Evolutionary conservation across 331 rosid species (phyloP), one percentile per base, ranked within the genome.

Genomic region (Pyracantha coccinea): DNA sequence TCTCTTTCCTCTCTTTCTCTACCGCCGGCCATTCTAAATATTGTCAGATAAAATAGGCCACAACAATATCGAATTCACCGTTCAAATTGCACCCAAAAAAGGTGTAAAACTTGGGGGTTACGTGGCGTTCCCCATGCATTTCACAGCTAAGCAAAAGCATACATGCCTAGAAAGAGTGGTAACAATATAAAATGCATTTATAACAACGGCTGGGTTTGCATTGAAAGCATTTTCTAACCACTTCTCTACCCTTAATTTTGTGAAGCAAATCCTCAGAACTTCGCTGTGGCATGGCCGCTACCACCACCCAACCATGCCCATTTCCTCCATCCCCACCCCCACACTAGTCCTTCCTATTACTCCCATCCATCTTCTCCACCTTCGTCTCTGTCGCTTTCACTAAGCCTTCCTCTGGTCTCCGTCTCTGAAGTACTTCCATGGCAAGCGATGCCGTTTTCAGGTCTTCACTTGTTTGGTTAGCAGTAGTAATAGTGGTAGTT

Each of bases 371-470:
- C 67, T 35, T 72, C 65, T 17, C 2, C 57, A 23, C 53, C 73
- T 57, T 47, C 44, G 31, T 16, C 75, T 10, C 13, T 20, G 2
- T 29, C 44, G 5, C 17, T 38, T 33, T 62, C 21, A 33, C 2
- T 32, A 6, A 2, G 7, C 19, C 7, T 4, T n/a, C 8, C 55
- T 50, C 55, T 50, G 55, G 16, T 21, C 62, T n/a, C 3, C 21
- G 47, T 68, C 17, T 1, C 66, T 57, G 4, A 50, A 50, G 55
- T 50, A 50, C 23, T 24, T 44, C n/a, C 77, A 94, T 94, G 97
- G 91, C 87, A 14, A 86, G 90, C 78, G 92, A 90, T 66, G 86
- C 88, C 54, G 88, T 87, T 7, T 87, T 94, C 4, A 80, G 81
- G 52, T 69, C 77, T 45, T 88, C 84, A 31, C 71, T 94, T 14